phyloP scores from a whole-genome alignment of 2,329 filamentous ascomycete species.

The Proliferodiscus dingleyae region DNA sequence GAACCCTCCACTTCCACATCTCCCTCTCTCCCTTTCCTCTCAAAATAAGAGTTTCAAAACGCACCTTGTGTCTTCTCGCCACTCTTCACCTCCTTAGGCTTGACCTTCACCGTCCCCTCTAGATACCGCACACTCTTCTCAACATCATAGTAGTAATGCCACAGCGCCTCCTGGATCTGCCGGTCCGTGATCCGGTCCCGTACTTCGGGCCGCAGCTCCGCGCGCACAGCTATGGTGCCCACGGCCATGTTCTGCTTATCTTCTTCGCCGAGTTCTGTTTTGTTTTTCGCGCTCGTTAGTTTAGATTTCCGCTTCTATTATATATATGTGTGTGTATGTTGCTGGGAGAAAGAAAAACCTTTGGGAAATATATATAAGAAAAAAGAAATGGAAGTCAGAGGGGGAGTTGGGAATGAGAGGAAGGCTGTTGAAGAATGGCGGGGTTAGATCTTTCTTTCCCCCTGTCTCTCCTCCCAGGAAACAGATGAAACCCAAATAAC shows the following conservation, averaged over 20 bases:
- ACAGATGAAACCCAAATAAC: no score
- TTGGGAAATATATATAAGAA: no score
- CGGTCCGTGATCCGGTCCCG: constrained; percentile 48
- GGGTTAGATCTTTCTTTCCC: no score
- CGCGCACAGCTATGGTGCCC: constrained; percentile 62
- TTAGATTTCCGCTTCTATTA: no score
- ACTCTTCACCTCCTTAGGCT: constrained; percentile 26
- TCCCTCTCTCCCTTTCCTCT: not conserved
- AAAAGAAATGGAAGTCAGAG: no score
- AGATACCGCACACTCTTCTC: constrained; percentile 80
- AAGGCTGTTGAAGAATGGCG: no score
- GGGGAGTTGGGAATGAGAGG: no score
- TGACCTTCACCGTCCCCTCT: constrained; percentile 46
- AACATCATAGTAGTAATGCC: constrained; percentile 95
- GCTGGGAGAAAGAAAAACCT: no score
- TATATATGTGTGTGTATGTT: no score
- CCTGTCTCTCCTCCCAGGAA: no score
- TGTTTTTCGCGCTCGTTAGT: no score
- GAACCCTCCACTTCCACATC: not conserved
- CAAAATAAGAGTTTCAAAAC: constrained; percentile 22
- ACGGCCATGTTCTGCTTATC: constrained; percentile 52
- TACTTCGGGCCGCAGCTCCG: constrained; percentile 55
- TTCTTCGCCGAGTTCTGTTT: constrained; percentile 32
- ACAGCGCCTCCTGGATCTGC: constrained; percentile 84
- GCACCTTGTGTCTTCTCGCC: constrained; percentile 33